Base-by-base conservation (phyloP, 495 filamentous ascomycete genomes). In the Achaetomiella virescens region DNA sequence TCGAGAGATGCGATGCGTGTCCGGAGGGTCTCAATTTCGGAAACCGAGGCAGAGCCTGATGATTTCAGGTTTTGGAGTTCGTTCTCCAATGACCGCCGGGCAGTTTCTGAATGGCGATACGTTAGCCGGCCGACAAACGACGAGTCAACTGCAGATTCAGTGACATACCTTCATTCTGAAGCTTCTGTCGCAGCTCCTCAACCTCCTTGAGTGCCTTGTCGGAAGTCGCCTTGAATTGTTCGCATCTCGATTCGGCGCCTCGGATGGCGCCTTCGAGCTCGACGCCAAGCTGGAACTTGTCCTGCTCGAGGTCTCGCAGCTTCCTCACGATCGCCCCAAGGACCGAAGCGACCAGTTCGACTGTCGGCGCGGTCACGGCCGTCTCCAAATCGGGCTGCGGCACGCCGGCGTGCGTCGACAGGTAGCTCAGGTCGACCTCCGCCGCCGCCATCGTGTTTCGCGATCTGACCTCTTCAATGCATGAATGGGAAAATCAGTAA, bases 191-290 rank as follows among this genome's bases (percentile, higher is more conserved):
- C 17, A 96, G 71, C 38, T 87, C 84, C 54, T 88, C 82, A 2
- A 88, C 83, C 56, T 96, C 89, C 38, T 87, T 85, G 57, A 89
- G 78, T 8, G 84, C 84, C 65, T 91, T 93, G 60, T 95, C 91
- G 12, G 90, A 73, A 3, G 84, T 84, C 35, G 78, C 74, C 66
- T 91, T 95, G 72, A 95, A 80, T 17, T 83, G 82, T 61, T 90
- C 85, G 62, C 83, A 81, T 68, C 89, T 87, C 15, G 86, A 83
- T 64, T 97, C 92, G 38, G 84, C 84, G 54, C 78, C 84, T 37
- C 89, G 84, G 15, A 95, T 84, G 24, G 85, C 83, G 71, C 87
- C 91, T 68, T 97, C 93, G 10, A 97, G 77, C 73, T 97, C 93
- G n/a, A 97, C 89, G 54, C 91, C 88, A 15, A 87, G 68, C 48